phyloP scores from a whole-genome alignment of 768 basidiomycete genomes.

The Sporobolomyces roseus region DNA sequence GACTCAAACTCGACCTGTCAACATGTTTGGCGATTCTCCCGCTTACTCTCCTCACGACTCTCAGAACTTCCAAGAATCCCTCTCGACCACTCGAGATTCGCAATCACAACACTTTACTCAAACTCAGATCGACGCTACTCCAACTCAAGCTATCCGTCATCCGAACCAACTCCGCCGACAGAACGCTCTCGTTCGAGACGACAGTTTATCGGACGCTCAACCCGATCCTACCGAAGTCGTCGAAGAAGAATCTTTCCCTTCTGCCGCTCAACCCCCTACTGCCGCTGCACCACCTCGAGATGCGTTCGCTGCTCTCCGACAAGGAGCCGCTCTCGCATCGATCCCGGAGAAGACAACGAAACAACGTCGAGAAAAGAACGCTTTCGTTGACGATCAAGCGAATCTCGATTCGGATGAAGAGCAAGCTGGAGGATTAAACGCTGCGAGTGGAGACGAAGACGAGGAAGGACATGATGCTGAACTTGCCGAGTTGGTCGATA shows the following conservation, averaged over 20 bases:
- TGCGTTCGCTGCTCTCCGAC: slow-evolving; percentile 28
- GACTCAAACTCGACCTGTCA: slow-evolving; percentile 39
- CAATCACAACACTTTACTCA: slow-evolving; percentile 21
- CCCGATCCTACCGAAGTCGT: slow-evolving; percentile 7
- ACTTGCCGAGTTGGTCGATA: slow-evolving; percentile 35
- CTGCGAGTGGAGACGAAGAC: slow-evolving; percentile 26
- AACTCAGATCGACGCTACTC: slow-evolving; percentile 32
- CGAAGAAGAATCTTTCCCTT: slow-evolving; percentile 19
- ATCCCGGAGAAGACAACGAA: background rate
- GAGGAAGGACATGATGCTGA: slow-evolving; percentile 33
- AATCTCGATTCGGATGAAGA: slow-evolving; percentile 34
- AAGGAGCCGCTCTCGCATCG: background rate
- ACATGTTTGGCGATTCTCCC: slow-evolving; percentile 33
- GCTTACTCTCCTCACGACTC: slow-evolving; percentile 24
- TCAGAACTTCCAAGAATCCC: slow-evolving; percentile 3
- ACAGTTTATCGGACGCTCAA: slow-evolving; percentile 3
- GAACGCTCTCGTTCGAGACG: slow-evolving; percentile 6
- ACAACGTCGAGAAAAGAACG: background rate
- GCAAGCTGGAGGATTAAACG: slow-evolving; percentile 14
- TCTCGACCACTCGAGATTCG: slow-evolving; percentile 22
- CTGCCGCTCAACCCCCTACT: slow-evolving; percentile 25
- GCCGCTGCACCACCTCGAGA: too few species aligned
- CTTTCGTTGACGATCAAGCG: slow-evolving; percentile 30
- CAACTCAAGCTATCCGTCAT: slow-evolving; percentile 13
- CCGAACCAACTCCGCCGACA: slow-evolving; percentile 15